These are phyloP conservation scores for Pecoramyces ruminantium DNA, from an alignment of 192 early-diverging fungal species.

Conservation along the genomic window DNA sequence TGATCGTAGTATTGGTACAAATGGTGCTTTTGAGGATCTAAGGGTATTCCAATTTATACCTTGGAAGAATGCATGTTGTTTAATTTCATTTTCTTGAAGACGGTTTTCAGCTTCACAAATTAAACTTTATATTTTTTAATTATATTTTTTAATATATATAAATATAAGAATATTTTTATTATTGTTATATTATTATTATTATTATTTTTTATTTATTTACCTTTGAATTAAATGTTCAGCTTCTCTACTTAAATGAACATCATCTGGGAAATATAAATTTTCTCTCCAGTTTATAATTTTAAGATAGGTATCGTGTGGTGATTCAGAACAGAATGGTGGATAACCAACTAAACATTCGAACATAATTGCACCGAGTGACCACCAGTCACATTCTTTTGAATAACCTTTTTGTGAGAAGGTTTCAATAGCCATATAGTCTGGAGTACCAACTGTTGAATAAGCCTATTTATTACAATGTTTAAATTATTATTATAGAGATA, in stretches of 20 bases:
- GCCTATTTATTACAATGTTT: slow-evolving; percentile 47
- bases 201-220: slow-evolving; percentile 11
- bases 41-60: slow-evolving; percentile 83
- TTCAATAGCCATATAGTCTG: slow-evolving; percentile 75
- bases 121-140: slow-evolving; percentile 30
- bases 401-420: slow-evolving; percentile 90
- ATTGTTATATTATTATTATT: not conserved
- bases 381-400: slow-evolving; percentile 97
- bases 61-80: slow-evolving; percentile 84
- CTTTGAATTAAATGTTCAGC: slow-evolving; percentile 82
- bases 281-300: slow-evolving; percentile 98
- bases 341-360: slow-evolving; percentile 94
- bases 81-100: slow-evolving; percentile 50
- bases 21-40: slow-evolving; percentile 67
- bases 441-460: slow-evolving; percentile 95
- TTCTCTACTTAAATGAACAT: slow-evolving; percentile 75
- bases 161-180: not conserved
- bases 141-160: too few species aligned
- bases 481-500: too few species aligned
- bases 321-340: slow-evolving; percentile 93
- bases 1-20: slow-evolving; percentile 73
- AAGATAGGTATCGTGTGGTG: slow-evolving; percentile 87
- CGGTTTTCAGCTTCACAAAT: slow-evolving; percentile 68
- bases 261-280: slow-evolving; percentile 77
- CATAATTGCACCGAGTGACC: slow-evolving; percentile 98